A percentile compares a stretch with the other conserved stretches of the same genome.
Evolutionary conservation across 768 basidiomycete species (phyloP).

Genomic region (Russula sp.): DNA sequence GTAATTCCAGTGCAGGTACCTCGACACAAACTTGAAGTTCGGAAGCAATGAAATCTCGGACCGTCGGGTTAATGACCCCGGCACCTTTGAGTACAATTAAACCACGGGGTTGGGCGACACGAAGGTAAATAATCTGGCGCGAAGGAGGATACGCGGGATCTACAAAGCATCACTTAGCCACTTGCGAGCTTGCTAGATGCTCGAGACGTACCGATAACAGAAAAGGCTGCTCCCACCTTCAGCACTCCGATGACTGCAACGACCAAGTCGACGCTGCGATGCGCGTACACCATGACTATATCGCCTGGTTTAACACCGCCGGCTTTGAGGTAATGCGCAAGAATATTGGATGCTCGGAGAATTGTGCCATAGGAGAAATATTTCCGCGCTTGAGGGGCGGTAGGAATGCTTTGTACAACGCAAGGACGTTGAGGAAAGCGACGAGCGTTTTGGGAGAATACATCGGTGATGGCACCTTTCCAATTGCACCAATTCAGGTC

Average conservation of each 20-base stretch:
- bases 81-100: constrained; percentile 90
- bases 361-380: constrained; percentile 80
- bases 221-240: constrained; percentile 95
- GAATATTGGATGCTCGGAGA: constrained; percentile 78
- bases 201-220: constrained; percentile 77
- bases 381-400: constrained; percentile 48
- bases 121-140: constrained; percentile 88
- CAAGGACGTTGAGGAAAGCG: constrained; percentile 79
- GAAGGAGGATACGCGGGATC: constrained; percentile 97
- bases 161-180: constrained; percentile 35
- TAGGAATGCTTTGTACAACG: constrained; percentile 74
- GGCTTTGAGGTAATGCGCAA: constrained; percentile 85
- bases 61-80: constrained; percentile 72
- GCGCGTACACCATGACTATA: constrained; percentile 97
- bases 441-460: constrained; percentile 86
- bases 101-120: constrained; percentile 88
- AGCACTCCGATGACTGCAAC: constrained; percentile 96
- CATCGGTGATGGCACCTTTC: constrained; percentile 94
- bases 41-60: constrained; percentile 75
- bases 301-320: constrained; percentile 89
- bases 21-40: constrained; percentile 86
- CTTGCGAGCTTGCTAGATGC: constrained; percentile 7
- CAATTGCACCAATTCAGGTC: constrained; percentile 97
- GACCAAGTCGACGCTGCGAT: constrained; percentile 93
- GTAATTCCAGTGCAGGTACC: constrained; percentile 83